Conservation (phyloP, 805 yeast genomes). For the Kockiozyma suomiensis region DNA sequence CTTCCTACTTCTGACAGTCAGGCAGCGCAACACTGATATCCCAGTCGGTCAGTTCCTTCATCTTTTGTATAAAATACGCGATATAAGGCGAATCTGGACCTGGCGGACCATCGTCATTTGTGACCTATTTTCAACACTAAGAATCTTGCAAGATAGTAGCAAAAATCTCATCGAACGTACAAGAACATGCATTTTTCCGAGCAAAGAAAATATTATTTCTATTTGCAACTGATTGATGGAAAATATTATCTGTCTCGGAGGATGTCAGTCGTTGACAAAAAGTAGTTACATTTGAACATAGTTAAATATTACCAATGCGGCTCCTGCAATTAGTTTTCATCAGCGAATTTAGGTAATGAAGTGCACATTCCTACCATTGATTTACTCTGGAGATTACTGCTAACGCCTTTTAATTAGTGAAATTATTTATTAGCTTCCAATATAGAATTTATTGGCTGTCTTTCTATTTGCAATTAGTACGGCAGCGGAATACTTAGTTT, state of each 20-base stretch:
- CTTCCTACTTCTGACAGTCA: slow-evolving; percentile 52
- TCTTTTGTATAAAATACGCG: slow-evolving; percentile 73
- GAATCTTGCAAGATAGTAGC: neutral
- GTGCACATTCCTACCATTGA: too few relatives aligned
- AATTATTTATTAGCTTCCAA: too few relatives aligned
- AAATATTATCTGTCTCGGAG: too few relatives aligned
- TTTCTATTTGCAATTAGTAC: too few relatives aligned
- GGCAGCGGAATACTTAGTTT: too few relatives aligned
- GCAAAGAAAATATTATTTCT: neutral
- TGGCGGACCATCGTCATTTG: slow-evolving; percentile 97
- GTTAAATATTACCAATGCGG: neutral
- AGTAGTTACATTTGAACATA: too few relatives aligned
- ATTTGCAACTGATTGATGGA: neutral
- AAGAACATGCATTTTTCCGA: slow-evolving; percentile 23
- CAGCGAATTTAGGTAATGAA: neutral
- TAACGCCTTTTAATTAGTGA: too few relatives aligned
- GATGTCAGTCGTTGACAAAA: too few relatives aligned
- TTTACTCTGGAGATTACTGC: too few relatives aligned
- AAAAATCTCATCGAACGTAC: slow-evolving; percentile 4
- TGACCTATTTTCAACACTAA: slow-evolving; percentile 45
- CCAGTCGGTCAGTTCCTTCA: slow-evolving; percentile 73
- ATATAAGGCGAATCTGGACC: slow-evolving; percentile 83
- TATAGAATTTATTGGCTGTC: too few relatives aligned
- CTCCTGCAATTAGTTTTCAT: too few relatives aligned
- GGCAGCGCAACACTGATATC: slow-evolving; percentile 83